Percentiles rank a stretch among this genome's conserved stretches.
These are phyloP conservation scores for Fusarium hostae DNA, from an alignment of 2,329 filamentous ascomycete species.

Conservation along the genomic window DNA sequence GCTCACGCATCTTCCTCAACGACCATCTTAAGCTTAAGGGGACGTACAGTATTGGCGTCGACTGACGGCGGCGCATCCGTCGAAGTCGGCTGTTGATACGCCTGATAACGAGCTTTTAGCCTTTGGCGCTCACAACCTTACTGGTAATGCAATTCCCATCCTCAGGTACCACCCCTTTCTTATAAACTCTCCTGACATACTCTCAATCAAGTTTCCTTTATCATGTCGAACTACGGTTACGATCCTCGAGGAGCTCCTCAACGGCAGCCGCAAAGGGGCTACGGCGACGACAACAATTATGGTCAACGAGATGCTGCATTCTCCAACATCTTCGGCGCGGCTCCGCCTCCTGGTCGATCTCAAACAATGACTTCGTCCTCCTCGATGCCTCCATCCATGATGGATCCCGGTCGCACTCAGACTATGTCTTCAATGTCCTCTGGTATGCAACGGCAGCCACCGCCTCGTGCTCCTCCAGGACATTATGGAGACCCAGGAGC, in stretches of 20 bases:
- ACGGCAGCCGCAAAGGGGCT: conserved; percentile 54
- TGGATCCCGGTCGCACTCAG: conserved; percentile 75
- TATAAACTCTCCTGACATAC: conserved; percentile 22
- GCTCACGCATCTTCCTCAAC: conserved; percentile 26
- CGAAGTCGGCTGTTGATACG: conserved; percentile 45
- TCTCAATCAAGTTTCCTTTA: conserved; percentile 35
- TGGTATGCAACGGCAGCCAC: conserved; percentile 71
- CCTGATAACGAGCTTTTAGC: conserved; percentile 40
- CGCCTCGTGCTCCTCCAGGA: conserved; percentile 62
- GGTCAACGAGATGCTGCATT: conserved; percentile 91
- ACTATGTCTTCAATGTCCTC: conserved; percentile 73
- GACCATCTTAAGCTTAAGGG: conserved; percentile 34
- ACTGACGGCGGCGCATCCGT: conserved; percentile 50
- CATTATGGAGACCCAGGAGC: conserved; percentile 51
- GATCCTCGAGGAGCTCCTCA: conserved; percentile 61
- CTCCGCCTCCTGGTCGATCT: conserved; percentile 87
- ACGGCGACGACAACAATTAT: conserved; percentile 64
- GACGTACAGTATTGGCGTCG: conserved; percentile 42
- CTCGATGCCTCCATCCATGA: conserved; percentile 64
- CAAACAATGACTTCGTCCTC: conserved; percentile 95
- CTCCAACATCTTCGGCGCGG: conserved; percentile 91
- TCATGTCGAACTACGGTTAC: conserved; percentile 70
- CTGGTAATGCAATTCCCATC: conserved; percentile 31
- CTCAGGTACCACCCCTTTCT: not conserved
- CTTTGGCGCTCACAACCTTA: conserved; percentile 38